Percentiles rank a stretch among this genome's conserved stretches.
Evolutionary conservation across 2,329 filamentous ascomycete genomes (phyloP).

Genomic region (Myriangium duriaei): DNA sequence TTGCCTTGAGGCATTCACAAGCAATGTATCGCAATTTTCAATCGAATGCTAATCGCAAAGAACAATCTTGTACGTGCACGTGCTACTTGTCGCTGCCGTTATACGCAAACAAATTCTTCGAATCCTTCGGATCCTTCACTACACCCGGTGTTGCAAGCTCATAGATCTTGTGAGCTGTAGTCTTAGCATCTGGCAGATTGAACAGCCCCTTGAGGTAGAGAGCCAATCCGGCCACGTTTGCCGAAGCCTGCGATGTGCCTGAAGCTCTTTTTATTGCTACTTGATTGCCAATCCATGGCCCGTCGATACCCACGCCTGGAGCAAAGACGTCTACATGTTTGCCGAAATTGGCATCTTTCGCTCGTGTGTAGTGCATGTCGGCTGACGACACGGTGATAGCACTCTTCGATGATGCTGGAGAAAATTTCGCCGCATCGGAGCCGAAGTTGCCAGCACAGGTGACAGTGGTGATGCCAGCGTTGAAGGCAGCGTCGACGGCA

Average conservation of each 20-base stretch:
- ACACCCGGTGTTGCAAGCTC: no score
- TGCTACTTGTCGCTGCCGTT: no score
- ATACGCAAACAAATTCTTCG: no score
- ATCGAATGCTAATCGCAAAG: no score
- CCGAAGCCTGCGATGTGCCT: slow-evolving; percentile 53
- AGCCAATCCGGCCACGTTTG: slow-evolving; percentile 55
- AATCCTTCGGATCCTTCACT: no score
- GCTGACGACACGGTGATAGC: slow-evolving; percentile 26
- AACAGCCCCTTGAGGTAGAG: slow-evolving; percentile 39
- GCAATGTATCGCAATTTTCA: no score
- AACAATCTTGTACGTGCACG: no score
- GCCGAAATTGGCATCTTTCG: slow-evolving; percentile 29
- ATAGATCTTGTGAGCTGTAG: no score
- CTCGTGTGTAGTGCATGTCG: slow-evolving; percentile 18
- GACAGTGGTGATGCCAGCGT: slow-evolving; percentile 37
- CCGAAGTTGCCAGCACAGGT: slow-evolving; percentile 44
- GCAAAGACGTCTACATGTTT: slow-evolving; percentile 28
- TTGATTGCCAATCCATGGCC: slow-evolving; percentile 34
- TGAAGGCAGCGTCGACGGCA: slow-evolving; percentile 36
- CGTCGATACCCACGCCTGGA: slow-evolving; percentile 26
- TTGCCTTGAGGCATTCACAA: no score
- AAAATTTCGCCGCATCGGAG: slow-evolving; percentile 16
- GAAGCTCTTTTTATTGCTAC: slow-evolving; percentile 36
- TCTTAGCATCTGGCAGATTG: no score
- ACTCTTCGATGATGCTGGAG: slow-evolving; percentile 24